Conservation (phyloP, 1,284 basidiomycete genomes). For the Ceratobasidium sp. region DNA sequence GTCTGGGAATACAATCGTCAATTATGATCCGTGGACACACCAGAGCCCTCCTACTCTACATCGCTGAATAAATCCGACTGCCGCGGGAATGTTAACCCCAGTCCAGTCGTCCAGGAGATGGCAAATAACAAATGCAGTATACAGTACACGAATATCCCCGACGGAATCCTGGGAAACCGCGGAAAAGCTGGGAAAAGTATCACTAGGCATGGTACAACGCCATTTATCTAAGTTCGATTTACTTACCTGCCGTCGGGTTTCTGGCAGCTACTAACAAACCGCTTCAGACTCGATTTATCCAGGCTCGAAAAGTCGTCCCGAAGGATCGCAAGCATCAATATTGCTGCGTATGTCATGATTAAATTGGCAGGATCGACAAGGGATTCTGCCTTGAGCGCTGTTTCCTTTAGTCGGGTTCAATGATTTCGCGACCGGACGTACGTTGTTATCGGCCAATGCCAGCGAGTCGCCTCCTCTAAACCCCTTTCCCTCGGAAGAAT, state of each 20-base stretch:
- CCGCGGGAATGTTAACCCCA: conserved; percentile 66
- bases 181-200: conserved; percentile 65
- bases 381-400: conserved; percentile 27
- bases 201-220: background rate
- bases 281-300: conserved; percentile 66
- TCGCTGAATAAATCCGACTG: conserved; percentile 65
- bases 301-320: conserved; percentile 77
- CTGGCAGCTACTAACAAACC: conserved; percentile 75
- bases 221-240: background rate
- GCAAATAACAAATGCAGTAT: conserved; percentile 86
- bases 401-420: conserved; percentile 8
- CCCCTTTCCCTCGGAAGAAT: conserved; percentile 65
- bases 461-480: conserved; percentile 80
- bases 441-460: conserved; percentile 48
- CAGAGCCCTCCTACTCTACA: conserved; percentile 67
- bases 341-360: conserved; percentile 91
- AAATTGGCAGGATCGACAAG: conserved; percentile 73
- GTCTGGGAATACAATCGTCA: conserved; percentile 58
- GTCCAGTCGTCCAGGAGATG: conserved; percentile 80
- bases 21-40: conserved; percentile 4
- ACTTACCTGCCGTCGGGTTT: conserved; percentile 77
- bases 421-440: conserved; percentile 17
- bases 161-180: conserved; percentile 64
- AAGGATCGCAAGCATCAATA: conserved; percentile 80
- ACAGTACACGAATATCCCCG: conserved; percentile 83